A percentile compares a stretch with the other conserved stretches of the same genome.
Evolutionary conservation across 495 filamentous ascomycete species (phyloP).

Genomic region (Oidiodendron maius): DNA sequence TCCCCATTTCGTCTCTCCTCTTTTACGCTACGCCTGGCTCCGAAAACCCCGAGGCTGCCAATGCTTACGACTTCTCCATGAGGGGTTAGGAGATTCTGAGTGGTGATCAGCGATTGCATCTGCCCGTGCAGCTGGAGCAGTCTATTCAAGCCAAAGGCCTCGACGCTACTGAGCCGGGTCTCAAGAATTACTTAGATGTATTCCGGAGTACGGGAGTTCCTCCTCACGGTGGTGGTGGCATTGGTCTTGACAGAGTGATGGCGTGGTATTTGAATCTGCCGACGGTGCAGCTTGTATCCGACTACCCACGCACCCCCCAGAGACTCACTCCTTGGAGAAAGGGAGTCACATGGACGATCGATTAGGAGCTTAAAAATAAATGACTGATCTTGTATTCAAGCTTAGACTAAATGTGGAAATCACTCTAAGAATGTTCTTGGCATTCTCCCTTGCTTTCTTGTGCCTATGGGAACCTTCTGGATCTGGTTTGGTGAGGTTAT

Average conservation of each 20-base stretch:
- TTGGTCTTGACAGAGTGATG: constrained; percentile 84
- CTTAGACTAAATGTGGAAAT: too few relatives aligned
- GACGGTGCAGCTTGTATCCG: constrained; percentile 69
- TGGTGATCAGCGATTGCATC: constrained; percentile 81
- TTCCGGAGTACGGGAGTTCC: constrained; percentile 71
- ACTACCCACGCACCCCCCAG: constrained; percentile 84
- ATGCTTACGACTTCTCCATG: constrained; percentile 94
- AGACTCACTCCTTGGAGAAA: constrained; percentile 45
- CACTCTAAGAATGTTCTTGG: too few relatives aligned
- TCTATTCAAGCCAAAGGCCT: constrained; percentile 68
- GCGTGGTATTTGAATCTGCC: constrained; percentile 82
- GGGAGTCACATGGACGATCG: too few relatives aligned
- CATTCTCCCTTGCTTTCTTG: too few relatives aligned
- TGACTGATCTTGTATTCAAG: too few relatives aligned
- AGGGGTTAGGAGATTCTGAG: constrained; percentile 86
- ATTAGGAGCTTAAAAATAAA: too few relatives aligned
- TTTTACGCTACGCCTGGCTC: constrained; percentile 87
- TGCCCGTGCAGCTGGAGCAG: constrained; percentile 60
- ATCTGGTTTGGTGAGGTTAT: too few relatives aligned
- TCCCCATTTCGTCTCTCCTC: constrained; percentile 75
- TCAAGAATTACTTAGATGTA: constrained; percentile 78
- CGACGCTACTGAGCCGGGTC: constrained; percentile 64
- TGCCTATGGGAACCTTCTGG: too few relatives aligned
- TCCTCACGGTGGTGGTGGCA: constrained; percentile 80
- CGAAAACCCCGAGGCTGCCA: constrained; percentile 59